These are phyloP conservation scores for Sordariomycetes sp. DNA, from an alignment of 2,329 filamentous ascomycete genomes.

Conservation along the genomic window DNA sequence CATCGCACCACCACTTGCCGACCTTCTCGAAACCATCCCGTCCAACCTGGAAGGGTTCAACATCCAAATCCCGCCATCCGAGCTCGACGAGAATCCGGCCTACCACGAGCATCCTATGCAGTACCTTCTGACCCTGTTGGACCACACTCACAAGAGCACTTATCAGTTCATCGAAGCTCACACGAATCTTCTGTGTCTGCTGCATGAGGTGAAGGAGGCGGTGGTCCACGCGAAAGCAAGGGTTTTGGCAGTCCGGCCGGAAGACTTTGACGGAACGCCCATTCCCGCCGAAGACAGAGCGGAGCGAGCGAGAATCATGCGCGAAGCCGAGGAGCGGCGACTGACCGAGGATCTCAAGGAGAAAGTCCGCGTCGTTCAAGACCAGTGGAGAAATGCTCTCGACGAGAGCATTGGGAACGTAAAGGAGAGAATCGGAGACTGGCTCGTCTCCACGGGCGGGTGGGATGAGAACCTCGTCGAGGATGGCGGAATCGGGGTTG, in stretches of 20 bases:
- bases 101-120: slow-evolving; percentile 78
- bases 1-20: slow-evolving; percentile 74
- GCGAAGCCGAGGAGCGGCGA: slow-evolving; percentile 55
- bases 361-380: slow-evolving; percentile 82
- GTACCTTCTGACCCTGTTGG: slow-evolving; percentile 78
- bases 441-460: slow-evolving; percentile 68
- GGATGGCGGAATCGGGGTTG: not conserved
- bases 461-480: slow-evolving; percentile 68
- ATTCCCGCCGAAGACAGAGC: slow-evolving; percentile 22
- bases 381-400: slow-evolving; percentile 84
- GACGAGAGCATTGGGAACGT: slow-evolving; percentile 66
- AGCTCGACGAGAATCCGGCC: slow-evolving; percentile 77
- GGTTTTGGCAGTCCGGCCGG: slow-evolving; percentile 56
- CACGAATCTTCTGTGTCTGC: slow-evolving; percentile 77
- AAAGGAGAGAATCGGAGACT: slow-evolving; percentile 65
- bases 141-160: slow-evolving; percentile 83
- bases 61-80: slow-evolving; percentile 67
- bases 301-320: slow-evolving; percentile 43
- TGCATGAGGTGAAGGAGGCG: slow-evolving; percentile 83
- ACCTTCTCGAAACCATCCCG: slow-evolving; percentile 74
- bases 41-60: slow-evolving; percentile 48
- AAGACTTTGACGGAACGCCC: slow-evolving; percentile 23
- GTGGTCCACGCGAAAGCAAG: slow-evolving; percentile 61
- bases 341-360: slow-evolving; percentile 86
- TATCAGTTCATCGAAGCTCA: slow-evolving; percentile 97